A percentile compares a stretch with the other conserved stretches of the same genome.
These are phyloP conservation scores for Blastomyces parvus DNA, from an alignment of 2,329 filamentous ascomycete species.

Conservation along the genomic window DNA sequence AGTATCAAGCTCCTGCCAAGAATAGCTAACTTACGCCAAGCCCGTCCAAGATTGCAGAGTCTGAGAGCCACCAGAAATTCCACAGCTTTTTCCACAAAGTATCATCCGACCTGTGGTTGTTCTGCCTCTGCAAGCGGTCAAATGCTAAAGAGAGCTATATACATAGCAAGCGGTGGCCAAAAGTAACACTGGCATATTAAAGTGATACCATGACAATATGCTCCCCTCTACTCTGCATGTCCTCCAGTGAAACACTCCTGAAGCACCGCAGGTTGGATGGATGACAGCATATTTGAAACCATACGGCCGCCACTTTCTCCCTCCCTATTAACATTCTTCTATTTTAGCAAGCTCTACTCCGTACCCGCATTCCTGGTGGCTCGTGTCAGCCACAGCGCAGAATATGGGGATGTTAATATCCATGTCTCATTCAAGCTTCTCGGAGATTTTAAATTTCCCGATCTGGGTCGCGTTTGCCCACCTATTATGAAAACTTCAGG, in stretches of 20 bases:
- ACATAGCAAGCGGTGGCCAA: too few relatives aligned
- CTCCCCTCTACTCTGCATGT: neutral
- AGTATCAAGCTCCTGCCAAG: too few relatives aligned
- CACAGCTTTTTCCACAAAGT: too few relatives aligned
- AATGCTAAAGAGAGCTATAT: too few relatives aligned
- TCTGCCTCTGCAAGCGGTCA: too few relatives aligned
- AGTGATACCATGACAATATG: neutral
- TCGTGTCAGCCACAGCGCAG: neutral
- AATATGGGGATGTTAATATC: neutral
- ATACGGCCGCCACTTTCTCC: neutral
- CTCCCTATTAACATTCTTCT: neutral
- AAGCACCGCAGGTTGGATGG: neutral
- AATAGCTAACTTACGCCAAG: too few relatives aligned
- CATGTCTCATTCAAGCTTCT: neutral
- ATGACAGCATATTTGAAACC: neutral
- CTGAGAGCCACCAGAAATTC: too few relatives aligned
- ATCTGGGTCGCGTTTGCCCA: neutral
- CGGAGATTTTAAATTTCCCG: neutral
- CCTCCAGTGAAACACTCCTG: neutral
- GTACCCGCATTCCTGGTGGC: neutral
- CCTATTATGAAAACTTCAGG: neutral
- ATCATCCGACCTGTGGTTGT: too few relatives aligned
- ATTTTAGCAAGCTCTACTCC: neutral
- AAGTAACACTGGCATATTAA: neutral
- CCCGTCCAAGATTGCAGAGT: too few relatives aligned